Evolutionary conservation across 2,329 filamentous ascomycete genomes (phyloP), one percentile per base, ranked within the genome.

Genomic region (Zasmidium angulare): DNA sequence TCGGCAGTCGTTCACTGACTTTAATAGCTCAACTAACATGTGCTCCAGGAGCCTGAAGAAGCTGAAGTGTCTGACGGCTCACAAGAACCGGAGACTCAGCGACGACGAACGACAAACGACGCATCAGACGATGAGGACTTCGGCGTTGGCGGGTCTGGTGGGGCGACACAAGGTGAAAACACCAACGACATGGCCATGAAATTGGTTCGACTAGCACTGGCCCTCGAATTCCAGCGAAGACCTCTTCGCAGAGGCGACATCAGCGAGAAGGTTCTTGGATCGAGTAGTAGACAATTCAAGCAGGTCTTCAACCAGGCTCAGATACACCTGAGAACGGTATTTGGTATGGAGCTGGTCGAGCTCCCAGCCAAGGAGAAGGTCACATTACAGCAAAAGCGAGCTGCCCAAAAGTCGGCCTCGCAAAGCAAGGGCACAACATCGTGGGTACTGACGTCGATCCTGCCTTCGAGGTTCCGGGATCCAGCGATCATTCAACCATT

Each of bases 341-440:
- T 96, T 76, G 95, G 95, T n/a, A 96, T 98, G 92, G 84, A 93
- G 73, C 84, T 99, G 81, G 82, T 86, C 2, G 93, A 97, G 76
- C 80, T 98, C 52, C 92, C 95, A 0, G 80, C 84, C 1, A 85
- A 84, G 69, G 93, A 97, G 70, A 96, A 92, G 74, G 83, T 90
- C 51, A 91, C 91, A 0, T 76, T 96, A 31, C 86, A 86, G 60
- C 90, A 96, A 71, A 85, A 91, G 68, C 87, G 89, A 81, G 84
- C 82, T 40, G 82, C 82, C n/a, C 80, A 85, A 57, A 82, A 81
- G 17, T 84, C 83, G 36, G 77, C 77, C 22, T 74, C 78, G 17
- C 72, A 81, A 12, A 80, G 54, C n/a, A 61, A 76, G 23, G 78
- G 77, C 46, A 61, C 63, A 12, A 60, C 67, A 2, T 81, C 86